These are phyloP conservation scores for Paracorniculantispora psalliotae DNA, from an alignment of 2,329 filamentous ascomycete genomes.

Conservation along the genomic window DNA sequence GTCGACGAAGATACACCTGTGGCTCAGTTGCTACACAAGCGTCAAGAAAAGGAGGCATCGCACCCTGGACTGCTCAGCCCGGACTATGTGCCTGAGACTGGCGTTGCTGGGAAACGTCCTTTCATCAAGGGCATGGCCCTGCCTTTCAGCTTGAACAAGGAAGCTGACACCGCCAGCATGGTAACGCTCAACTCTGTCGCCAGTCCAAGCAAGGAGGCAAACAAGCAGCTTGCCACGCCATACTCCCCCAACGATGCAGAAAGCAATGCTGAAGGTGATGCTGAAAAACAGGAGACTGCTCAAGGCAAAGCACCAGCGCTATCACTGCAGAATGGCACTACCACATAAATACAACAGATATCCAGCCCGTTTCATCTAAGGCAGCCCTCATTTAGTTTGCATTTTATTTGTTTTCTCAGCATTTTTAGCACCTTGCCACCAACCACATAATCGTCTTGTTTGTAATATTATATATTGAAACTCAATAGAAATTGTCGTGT, in stretches of 20 bases:
- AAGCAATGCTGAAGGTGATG: not conserved
- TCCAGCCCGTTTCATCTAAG: not conserved
- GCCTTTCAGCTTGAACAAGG: slow-evolving; percentile 63
- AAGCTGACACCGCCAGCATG: slow-evolving; percentile 65
- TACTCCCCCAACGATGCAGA: slow-evolving; percentile 23
- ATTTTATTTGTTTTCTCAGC: not conserved
- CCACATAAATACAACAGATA: not conserved
- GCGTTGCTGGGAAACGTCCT: slow-evolving; percentile 56
- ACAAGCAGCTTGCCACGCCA: slow-evolving; percentile 4
- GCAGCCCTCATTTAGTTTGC: not conserved
- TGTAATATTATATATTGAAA: not conserved
- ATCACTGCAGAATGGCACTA: not conserved
- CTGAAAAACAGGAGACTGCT: not conserved
- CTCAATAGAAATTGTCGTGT: not conserved
- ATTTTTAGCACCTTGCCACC: not conserved
- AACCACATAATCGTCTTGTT: not conserved
- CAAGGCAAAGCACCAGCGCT: not conserved
- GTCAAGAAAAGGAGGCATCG: slow-evolving; percentile 34
- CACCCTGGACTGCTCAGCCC: slow-evolving; percentile 41
- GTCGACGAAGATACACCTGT: slow-evolving; percentile 38
- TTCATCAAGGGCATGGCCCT: slow-evolving; percentile 65
- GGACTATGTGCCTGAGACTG: slow-evolving; percentile 40
- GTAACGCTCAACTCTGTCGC: slow-evolving; percentile 52
- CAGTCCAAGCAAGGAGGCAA: slow-evolving; percentile 18
- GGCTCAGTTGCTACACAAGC: slow-evolving; percentile 37